Base-by-base conservation (phyloP, 768 basidiomycete genomes). In the Coprinopsis sp. region DNA sequence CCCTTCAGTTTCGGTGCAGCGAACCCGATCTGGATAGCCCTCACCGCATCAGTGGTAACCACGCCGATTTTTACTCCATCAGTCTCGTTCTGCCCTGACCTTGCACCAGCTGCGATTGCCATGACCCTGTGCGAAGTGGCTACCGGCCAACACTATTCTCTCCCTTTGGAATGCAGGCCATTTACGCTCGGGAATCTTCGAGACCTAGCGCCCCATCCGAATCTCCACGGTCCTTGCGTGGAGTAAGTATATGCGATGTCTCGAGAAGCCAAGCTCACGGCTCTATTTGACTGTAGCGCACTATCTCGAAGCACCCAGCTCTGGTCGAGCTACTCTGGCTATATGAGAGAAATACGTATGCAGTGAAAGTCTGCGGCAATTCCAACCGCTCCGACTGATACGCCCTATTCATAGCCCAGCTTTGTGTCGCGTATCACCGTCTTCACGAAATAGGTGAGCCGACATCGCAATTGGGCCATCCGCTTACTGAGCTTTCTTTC, bases 301-400 rank as follows among this genome's bases (percentile, higher is more conserved):
- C 64, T 90, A 8, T 80, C 86, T 13, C 71, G 86, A 39, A 89
- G 87, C 58, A 78, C 87, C 6, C 87, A 90, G 56, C 84, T 82
- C 56, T 90, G 87, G 87, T 87, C 87, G 3, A 87, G 84, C 47
- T 89, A 88, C 62, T 90, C 87, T 2, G 87, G 87, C 0, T 88
- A 90, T 63, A 70, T 90, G 41, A 77, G 87, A 34, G 86, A 89
- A 71, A 72, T 86, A 47, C 78, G 87, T 85, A 42, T 16, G 34
- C 58, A 61, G 85, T 78, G 33, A 21, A 36, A 22, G 38, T 42
- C n/a, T 30, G 43, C 42, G 19, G 33, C 28, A 28, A 44, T 25
- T 21, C 21, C n/a, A 24, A 48, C 39, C 52, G 54, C 47, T 55
- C 51, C 52, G 37, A 40, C 46, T 42, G 27, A 27, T 37, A 42